Evolutionary conservation across 2,329 filamentous ascomycete genomes (phyloP), one percentile per base, ranked within the genome.

Genomic region (Metarhizium guizhouense): DNA sequence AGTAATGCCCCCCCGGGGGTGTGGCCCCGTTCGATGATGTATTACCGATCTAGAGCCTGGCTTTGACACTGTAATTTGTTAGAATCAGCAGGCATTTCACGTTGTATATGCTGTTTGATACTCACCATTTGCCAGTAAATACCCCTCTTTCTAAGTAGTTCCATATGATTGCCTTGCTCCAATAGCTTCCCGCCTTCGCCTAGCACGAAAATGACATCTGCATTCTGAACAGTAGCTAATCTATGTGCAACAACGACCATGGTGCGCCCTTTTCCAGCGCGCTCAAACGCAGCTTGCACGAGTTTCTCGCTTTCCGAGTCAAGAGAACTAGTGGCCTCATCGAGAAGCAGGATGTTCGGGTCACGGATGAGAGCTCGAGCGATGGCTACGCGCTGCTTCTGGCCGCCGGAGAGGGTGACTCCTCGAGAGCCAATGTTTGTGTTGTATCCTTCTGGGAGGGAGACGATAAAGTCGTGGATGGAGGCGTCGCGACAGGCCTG

Each of bases 221-320:
- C 87, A 61, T 91, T 86, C 68, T 88, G 87, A 20, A 92, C 84
- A 13, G 87, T 93, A 0, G 85, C 85, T 51, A 93, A 74, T 14
- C 88, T 77, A 67, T 93, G 89, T 1, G 89, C 89, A 11, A 94
- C 87, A 3, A 87, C 87, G 3, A 94, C 75, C 58, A 88, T 88
- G 2, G 89, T 84, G 7, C 80, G 72, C 2, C 80, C 80, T 59
- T 76, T 75, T 3, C 77, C 77, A 0, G 82, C 83, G 47, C 75
- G 75, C 72, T 90, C 85, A 64, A 92, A 83, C 0, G 87, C 86
- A 1, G 74, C 75, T 68, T 92, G 81, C 4, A 84, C 80, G n/a
- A 83, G 72, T 65, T 80, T 76, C 68, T 83, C 80, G 47, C 78
- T 78, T 63, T 84, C 81, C 2, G 79, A 82, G 63, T 89, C 86